A percentile compares a stretch with the other conserved stretches of the same genome.
Conservation (phyloP, 306 rosid species). For the Corylus avellana region DNA sequence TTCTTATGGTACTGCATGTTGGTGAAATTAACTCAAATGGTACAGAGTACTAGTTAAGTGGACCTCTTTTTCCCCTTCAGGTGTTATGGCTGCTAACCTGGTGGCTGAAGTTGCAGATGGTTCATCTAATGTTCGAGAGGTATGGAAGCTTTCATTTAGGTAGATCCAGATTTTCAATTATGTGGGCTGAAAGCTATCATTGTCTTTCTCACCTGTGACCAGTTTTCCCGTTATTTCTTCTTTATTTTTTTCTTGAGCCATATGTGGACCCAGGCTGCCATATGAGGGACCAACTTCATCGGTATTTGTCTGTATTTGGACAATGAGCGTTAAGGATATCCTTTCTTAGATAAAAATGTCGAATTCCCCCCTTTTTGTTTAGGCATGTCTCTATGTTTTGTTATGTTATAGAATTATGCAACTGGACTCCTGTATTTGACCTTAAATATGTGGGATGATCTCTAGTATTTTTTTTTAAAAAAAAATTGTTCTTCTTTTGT, state of each 20-base stretch:
- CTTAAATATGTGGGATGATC: background rate
- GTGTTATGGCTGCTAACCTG: conserved; percentile 57
- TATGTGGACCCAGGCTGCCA: background rate
- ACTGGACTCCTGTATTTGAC: background rate
- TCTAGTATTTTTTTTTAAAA: background rate
- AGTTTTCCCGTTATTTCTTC: background rate
- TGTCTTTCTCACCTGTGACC: background rate
- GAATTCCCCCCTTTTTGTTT: background rate
- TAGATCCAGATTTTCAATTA: conserved; percentile 29
- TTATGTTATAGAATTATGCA: background rate
- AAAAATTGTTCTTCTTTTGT: background rate
- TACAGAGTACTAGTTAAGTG: conserved; percentile 9
- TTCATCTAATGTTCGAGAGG: conserved; percentile 89
- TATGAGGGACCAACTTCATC: background rate
- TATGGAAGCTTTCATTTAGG: conserved; percentile 81
- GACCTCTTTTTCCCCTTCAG: conserved; percentile 41
- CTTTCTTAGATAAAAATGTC: background rate
- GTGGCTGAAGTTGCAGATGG: conserved; percentile 93
- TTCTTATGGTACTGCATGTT: background rate
- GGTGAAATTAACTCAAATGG: background rate
- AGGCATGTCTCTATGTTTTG: background rate
- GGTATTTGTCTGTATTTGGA: background rate
- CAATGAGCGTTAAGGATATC: background rate
- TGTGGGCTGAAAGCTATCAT: background rate
- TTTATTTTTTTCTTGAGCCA: conserved; percentile 5